These are phyloP conservation scores for Effrenium voratum DNA, from an alignment of 73 alveolate genomes.

Conservation along the genomic window DNA sequence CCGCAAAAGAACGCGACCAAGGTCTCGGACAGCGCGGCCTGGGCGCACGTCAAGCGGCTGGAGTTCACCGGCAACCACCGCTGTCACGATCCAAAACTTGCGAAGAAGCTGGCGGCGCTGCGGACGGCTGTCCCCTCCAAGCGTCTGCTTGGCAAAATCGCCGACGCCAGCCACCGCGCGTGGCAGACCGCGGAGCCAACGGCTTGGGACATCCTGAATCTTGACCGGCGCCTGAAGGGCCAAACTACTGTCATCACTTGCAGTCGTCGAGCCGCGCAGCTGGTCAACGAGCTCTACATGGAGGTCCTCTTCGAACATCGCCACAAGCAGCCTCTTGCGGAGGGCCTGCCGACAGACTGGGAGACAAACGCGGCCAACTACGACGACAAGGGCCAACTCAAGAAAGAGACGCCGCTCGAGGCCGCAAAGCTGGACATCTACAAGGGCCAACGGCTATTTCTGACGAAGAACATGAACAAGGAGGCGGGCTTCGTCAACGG, in stretches of 20 bases:
- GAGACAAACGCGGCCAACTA: slow-evolving; percentile 16
- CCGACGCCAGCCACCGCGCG: background rate
- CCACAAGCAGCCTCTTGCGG: background rate
- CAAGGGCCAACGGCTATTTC: background rate
- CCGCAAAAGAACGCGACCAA: no score
- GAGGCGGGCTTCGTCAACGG: no score
- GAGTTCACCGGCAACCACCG: background rate
- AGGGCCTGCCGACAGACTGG: slow-evolving; percentile 1
- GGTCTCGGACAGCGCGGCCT: no score
- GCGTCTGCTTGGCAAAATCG: background rate
- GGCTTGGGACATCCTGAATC: background rate
- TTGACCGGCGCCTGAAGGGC: no score
- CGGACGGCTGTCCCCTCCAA: background rate
- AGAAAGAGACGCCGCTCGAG: background rate
- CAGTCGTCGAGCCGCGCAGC: background rate
- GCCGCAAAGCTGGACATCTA: background rate
- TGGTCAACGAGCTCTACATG: background rate
- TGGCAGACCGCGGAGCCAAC: no score
- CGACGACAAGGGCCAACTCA: background rate
- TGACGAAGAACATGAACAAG: background rate
- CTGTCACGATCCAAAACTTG: background rate
- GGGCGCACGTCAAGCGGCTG: background rate
- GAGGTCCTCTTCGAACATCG: background rate
- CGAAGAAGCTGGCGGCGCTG: background rate
- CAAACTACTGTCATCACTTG: no score